Percentiles rank a stretch among this genome's conserved stretches.
Evolutionary conservation across 352 stramenopile genomes (phyloP).

Genomic region (Phytopythium cucurbitacearum): DNA sequence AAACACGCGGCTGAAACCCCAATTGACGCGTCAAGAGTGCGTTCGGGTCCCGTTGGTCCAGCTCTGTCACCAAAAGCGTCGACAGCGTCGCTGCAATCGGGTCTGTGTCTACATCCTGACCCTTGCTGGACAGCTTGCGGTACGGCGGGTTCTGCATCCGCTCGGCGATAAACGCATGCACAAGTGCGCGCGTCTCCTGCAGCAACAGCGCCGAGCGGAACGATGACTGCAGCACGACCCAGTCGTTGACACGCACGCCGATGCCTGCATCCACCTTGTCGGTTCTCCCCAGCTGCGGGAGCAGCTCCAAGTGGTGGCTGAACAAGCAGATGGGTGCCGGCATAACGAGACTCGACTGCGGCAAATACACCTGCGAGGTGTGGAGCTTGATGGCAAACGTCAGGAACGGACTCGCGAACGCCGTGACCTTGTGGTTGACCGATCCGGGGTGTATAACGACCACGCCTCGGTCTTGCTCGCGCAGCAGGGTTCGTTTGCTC

Average conservation of each 20-base stretch:
- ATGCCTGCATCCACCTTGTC: constrained; percentile 12
- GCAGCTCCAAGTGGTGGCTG: constrained; percentile 51
- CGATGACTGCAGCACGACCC: constrained; percentile 57
- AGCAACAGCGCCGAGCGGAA: constrained; percentile 50
- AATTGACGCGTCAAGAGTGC: constrained; percentile 40
- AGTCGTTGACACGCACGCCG: constrained; percentile 63
- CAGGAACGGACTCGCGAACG: constrained; percentile 58
- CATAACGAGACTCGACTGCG: constrained; percentile 58
- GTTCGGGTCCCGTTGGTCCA: constrained; percentile 42
- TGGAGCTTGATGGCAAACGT: constrained; percentile 80
- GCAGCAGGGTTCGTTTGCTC: constrained; percentile 28
- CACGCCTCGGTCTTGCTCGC: constrained; percentile 37
- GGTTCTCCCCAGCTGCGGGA: constrained; percentile 40
- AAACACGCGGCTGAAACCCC: constrained; percentile 6
- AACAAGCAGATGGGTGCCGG: constrained; percentile 66
- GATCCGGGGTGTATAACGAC: constrained; percentile 70
- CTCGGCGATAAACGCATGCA: constrained; percentile 25
- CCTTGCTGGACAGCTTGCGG: constrained; percentile 2
- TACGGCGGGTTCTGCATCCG: constrained; percentile 37
- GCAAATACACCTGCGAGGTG: constrained; percentile 81
- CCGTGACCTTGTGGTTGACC: constrained; percentile 61
- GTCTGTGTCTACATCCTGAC: constrained; percentile 7
- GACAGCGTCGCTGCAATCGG: constrained; percentile 25
- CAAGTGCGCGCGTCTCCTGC: constrained; percentile 31
- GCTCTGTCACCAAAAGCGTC: constrained; percentile 40